A percentile compares a stretch with the other conserved stretches of the same genome.
Conservation (phyloP, 352 stramenopile genomes). For the Globisporangium abappressorium region DNA sequence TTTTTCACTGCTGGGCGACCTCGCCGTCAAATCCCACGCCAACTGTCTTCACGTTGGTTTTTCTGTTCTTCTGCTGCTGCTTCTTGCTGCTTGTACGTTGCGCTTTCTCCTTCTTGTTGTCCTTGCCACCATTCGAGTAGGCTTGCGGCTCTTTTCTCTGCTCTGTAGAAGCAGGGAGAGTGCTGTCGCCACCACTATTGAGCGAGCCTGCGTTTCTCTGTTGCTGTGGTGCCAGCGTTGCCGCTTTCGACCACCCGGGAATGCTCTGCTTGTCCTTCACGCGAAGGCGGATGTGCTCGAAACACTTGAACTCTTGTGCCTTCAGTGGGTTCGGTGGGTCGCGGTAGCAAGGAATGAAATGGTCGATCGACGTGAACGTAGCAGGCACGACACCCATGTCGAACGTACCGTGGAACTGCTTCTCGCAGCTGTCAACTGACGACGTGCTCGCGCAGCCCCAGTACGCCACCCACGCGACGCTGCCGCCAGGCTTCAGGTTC, state of each 20-base stretch:
- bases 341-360: constrained; percentile 86
- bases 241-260: constrained; percentile 59
- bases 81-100: background rate
- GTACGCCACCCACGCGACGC: constrained; percentile 74
- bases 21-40: constrained; percentile 1
- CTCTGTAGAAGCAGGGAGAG: background rate
- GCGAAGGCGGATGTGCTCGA: constrained; percentile 60
- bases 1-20: background rate
- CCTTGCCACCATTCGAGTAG: background rate
- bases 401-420: constrained; percentile 67
- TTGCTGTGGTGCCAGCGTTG: background rate
- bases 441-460: constrained; percentile 71
- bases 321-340: constrained; percentile 74
- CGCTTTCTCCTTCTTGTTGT: background rate
- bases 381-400: constrained; percentile 60
- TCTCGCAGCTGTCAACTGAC: constrained; percentile 58
- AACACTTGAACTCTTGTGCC: constrained; percentile 67
- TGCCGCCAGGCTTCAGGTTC: constrained; percentile 73
- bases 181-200: background rate
- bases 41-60: constrained; percentile 9
- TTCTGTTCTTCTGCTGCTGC: constrained; percentile 9
- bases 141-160: constrained; percentile 5
- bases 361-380: constrained; percentile 70
- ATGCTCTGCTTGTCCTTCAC: constrained; percentile 82
- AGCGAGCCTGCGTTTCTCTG: background rate